A percentile compares a stretch with the other conserved stretches of the same genome.
These are phyloP conservation scores for Brassica juncea DNA, from an alignment of 345 rosid genomes.

Conservation along the genomic window DNA sequence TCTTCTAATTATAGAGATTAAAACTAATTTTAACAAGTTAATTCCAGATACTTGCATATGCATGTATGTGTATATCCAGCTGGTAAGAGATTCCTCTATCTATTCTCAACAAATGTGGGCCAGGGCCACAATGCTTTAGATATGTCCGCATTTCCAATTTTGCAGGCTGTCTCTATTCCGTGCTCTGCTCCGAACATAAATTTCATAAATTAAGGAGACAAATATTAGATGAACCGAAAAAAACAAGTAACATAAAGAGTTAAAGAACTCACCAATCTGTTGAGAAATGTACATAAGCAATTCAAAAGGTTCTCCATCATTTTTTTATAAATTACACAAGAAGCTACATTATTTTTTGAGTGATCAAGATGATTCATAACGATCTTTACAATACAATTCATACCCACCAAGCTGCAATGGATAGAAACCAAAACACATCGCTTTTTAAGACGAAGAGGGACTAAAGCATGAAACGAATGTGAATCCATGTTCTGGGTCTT, in stretches of 20 bases:
- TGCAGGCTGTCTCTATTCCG: background rate
- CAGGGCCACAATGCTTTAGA: background rate
- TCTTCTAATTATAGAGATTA: background rate
- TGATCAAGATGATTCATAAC: background rate
- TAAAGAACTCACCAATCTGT: slow-evolving; percentile 6
- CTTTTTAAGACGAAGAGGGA: background rate
- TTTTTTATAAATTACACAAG: background rate
- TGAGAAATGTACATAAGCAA: background rate
- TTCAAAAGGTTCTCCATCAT: background rate
- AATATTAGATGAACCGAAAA: background rate
- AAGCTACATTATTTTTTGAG: slow-evolving; percentile 8
- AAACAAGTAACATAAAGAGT: background rate
- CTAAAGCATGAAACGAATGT: background rate
- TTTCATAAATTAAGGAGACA: background rate
- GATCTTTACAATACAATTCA: background rate
- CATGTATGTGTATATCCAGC: background rate
- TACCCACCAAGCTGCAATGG: background rate
- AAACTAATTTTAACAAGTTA: background rate
- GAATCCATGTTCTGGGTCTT: background rate
- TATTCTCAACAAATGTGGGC: background rate
- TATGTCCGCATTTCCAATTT: background rate
- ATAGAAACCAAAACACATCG: background rate
- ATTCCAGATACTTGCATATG: background rate
- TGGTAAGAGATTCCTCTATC: background rate
- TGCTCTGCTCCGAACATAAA: background rate